phyloP scores from a whole-genome alignment of 805 yeast genomes.

The Cyberlindnera maclurae region DNA sequence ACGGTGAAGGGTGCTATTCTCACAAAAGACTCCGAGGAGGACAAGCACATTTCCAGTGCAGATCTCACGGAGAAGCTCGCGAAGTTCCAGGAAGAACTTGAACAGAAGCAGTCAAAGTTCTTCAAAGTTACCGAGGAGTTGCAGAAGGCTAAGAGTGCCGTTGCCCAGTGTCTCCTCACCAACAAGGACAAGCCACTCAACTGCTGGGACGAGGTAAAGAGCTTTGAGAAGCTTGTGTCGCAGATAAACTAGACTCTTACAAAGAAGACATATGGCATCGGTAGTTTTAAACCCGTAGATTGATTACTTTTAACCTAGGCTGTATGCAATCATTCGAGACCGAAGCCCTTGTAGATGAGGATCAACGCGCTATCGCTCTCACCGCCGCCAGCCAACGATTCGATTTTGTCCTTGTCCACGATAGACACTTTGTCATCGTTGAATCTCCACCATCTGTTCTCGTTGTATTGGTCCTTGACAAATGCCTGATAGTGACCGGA shows the following conservation, averaged over 20 bases:
- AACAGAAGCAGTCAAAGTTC: constrained; percentile 28
- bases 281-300: neutral
- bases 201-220: constrained; percentile 76
- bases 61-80: constrained; percentile 36
- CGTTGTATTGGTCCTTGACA: constrained; percentile 65
- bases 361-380: constrained; percentile 95
- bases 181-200: constrained; percentile 63
- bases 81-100: constrained; percentile 30
- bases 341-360: constrained; percentile 77
- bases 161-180: constrained; percentile 50
- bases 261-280: neutral
- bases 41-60: constrained; percentile 25
- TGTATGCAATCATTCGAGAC: constrained; percentile 32
- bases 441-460: constrained; percentile 87
- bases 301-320: neutral
- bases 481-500: constrained; percentile 96
- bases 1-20: constrained; percentile 38
- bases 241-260: constrained; percentile 28
- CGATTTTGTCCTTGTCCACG: constrained; percentile 78
- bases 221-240: constrained; percentile 54
- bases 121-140: constrained; percentile 33
- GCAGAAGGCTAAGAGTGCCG: constrained; percentile 38
- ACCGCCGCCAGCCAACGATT: constrained; percentile 91
- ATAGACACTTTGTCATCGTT: constrained; percentile 83
- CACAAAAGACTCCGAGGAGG: constrained; percentile 27